These are phyloP conservation scores for Dryadomyces quercivorus DNA, from an alignment of 2,329 filamentous ascomycete genomes.

Conservation along the genomic window DNA sequence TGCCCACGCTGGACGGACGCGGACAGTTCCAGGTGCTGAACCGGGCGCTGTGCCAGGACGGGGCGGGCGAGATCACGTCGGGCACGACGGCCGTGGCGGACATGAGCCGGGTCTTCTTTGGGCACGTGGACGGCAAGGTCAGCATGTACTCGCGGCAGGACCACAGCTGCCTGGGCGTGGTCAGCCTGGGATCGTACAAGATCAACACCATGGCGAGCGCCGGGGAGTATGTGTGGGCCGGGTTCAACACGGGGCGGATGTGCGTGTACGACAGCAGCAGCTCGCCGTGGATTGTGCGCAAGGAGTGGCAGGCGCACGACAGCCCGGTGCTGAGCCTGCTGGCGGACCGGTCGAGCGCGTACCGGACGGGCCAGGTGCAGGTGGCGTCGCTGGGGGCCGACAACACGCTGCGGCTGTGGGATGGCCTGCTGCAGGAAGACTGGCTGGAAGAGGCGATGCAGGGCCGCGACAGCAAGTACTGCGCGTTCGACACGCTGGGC, in stretches of 20 bases:
- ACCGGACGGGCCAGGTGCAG: slow-evolving; percentile 72
- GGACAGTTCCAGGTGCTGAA: slow-evolving; percentile 64
- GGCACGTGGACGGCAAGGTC: slow-evolving; percentile 86
- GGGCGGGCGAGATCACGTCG: slow-evolving; percentile 76
- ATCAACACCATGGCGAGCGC: slow-evolving; percentile 79
- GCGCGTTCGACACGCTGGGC: slow-evolving; percentile 70
- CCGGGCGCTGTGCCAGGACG: slow-evolving; percentile 56
- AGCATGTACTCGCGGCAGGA: slow-evolving; percentile 77
- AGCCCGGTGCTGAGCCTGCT: slow-evolving; percentile 68
- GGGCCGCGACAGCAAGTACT: slow-evolving; percentile 67
- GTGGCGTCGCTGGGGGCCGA: slow-evolving; percentile 81
- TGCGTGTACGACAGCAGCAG: slow-evolving; percentile 69
- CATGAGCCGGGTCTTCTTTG: slow-evolving; percentile 68
- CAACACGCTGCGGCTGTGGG: slow-evolving; percentile 76
- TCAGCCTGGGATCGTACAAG: slow-evolving; percentile 88
- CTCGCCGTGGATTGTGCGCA: slow-evolving; percentile 80
- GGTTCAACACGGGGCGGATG: slow-evolving; percentile 86
- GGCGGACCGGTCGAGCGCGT: slow-evolving; percentile 70
- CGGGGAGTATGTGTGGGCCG: slow-evolving; percentile 79
- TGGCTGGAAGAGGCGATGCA: slow-evolving; percentile 93
- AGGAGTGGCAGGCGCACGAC: slow-evolving; percentile 89
- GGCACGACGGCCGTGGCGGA: slow-evolving; percentile 65
- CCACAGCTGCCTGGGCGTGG: slow-evolving; percentile 63
- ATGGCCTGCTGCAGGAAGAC: slow-evolving; percentile 84
- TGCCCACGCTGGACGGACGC: slow-evolving; percentile 56